Base-by-base conservation (phyloP, 2,329 filamentous ascomycete genomes). In the Monilinia fructicola region DNA sequence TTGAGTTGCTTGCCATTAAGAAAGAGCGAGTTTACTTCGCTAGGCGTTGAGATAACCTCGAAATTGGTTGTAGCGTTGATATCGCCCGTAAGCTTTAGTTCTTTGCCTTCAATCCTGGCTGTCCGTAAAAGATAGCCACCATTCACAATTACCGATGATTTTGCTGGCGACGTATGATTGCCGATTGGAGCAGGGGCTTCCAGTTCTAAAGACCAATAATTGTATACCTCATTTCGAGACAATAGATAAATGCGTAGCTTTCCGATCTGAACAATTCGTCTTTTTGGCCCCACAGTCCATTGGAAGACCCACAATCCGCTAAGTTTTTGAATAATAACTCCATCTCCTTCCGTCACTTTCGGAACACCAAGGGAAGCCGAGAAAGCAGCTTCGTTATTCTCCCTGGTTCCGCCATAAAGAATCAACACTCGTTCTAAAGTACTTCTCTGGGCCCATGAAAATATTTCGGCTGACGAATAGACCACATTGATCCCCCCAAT, bases 391-490 rank as follows among this genome's bases (percentile, higher is more conserved):
- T 90, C 88, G 64, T 90, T 86, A 0, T 78, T 78, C 71, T 90
- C 88, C 5, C 80, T 79, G 0, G 81, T 78, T 0, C 84, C 86
- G 1, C 85, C 85, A 68, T 90, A 90, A 4, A 91, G 75, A 1
- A 90, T 75, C 1, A 90, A 76, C 0, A 87, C 82, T 28, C 84
- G 86, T 74, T 81, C 83, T 50, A 82, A 77, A 0, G 28, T 26
- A 11, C 79, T 80, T 68, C 87, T 85, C 65, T 83, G 81, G 74
- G 90, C 87, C 84, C 86, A 89, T 0, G 86, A 89, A 68, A 86
- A 85, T 44, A 90, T 82, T 71, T 91, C 88, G 0, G 85, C 86
- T 1, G 88, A 87, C 0, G 85, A 89, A 76, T 90, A 91, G 0
- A 89, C 73, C 35, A 91, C 71, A 1, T 79, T 83, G 21, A 79